A percentile compares a stretch with the other conserved stretches of the same genome.
Conservation (phyloP, 129 eudicot species). For the Gnaphalium uliginosum region DNA sequence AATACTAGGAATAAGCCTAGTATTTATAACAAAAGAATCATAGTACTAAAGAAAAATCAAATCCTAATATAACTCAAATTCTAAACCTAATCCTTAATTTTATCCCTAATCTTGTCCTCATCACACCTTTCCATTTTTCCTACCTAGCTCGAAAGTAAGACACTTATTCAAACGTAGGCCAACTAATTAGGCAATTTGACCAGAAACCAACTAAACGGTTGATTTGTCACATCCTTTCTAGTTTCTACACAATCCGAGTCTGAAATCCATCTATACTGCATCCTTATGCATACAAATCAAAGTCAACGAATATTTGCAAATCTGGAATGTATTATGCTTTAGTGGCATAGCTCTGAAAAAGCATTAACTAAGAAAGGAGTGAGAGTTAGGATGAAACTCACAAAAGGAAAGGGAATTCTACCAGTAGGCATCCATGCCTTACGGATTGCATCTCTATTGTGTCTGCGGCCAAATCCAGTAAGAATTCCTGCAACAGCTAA, state of each 20-base stretch:
- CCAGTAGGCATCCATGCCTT: conserved; percentile 96
- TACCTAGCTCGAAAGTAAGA: too few species aligned
- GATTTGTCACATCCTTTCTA: not conserved
- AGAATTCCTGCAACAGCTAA: conserved; percentile 72
- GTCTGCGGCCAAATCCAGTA: conserved; percentile 76
- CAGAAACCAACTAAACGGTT: conserved; percentile 1
- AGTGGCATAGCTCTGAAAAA: not conserved
- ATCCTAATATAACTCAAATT: too few species aligned
- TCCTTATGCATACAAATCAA: conserved; percentile 12
- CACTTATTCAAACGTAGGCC: too few species aligned
- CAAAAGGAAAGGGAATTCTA: conserved; percentile 44
- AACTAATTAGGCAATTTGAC: not conserved
- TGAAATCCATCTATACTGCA: not conserved
- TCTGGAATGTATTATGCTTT: not conserved
- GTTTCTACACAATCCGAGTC: conserved; percentile 1
- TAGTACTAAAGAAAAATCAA: too few species aligned
- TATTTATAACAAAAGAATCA: too few species aligned
- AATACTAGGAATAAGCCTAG: too few species aligned
- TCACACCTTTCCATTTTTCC: too few species aligned
- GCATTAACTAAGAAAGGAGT: conserved; percentile 14
- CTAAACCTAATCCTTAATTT: too few species aligned
- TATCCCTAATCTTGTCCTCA: too few species aligned
- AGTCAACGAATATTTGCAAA: not conserved
- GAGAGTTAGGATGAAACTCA: conserved; percentile 34
- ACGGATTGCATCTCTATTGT: conserved; percentile 80